Evolutionary conservation across 2,329 filamentous ascomycete genomes (phyloP), one percentile per base, ranked within the genome.

Genomic region (Talaromyces albobiverticillius): DNA sequence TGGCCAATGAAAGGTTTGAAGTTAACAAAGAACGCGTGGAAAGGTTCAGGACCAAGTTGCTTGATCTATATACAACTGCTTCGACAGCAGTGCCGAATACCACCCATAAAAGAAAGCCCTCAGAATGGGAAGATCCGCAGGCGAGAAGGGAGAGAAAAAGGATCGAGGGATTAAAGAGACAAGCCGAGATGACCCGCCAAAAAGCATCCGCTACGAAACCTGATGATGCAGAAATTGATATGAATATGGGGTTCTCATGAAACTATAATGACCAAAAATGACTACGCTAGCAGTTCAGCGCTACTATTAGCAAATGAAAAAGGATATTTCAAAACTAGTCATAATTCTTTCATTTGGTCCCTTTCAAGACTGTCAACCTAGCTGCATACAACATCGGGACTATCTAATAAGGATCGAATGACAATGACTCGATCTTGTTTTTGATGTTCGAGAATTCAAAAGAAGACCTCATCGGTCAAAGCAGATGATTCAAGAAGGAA

Each of bases 1-100:
- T 95, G 53, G 84, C 87, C 7, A 92, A 94, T 64, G 83, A 90
- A 67, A 60, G 75, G 18, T 77, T 77, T 55, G 56, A 52, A 16
- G 64, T 67, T 16, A 78, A 77, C 56, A 57, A 59, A 7, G 68
- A 73, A 50, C 67, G 75, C 11, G 73, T 68, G 26, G 65, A 70
- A 31, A 64, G 74, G 47, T 76, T 76, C 50, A 61, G 67, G 31
- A 38, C 54, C 22, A 61, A 56, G 23, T 48, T 75, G 23, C 49
- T 71, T 23, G 55, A 65, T 10, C 34, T 65, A 3, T 67, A 48
- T 53, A 61, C 59, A 5, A 25, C 26, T 20, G 20, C 23, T 25
- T 42, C 22, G 16, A 23, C 42, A 8, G n/a, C 41, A 26, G 20
- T 20, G n/a, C 14, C 32, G 5, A 54, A 25, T 13, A 36, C 16